Base-by-base conservation (phyloP, 2,329 filamentous ascomycete species). In the Cladosporium sp. region DNA sequence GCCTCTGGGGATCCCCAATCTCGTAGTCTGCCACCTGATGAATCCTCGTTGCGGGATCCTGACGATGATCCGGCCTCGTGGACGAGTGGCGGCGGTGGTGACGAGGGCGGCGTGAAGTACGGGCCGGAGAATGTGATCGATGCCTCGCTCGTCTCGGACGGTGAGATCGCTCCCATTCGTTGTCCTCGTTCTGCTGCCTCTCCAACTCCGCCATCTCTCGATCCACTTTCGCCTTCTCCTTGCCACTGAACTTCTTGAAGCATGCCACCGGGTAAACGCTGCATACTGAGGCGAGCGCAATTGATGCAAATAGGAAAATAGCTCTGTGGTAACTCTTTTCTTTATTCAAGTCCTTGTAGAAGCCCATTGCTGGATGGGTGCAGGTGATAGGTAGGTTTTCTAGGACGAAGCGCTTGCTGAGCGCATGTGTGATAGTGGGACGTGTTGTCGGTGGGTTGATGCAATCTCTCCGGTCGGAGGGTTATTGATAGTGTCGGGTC, bases 211-310 rank as follows among this genome's bases (percentile, higher is more conserved):
- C 53, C 19, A 59, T 53, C 22, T 57, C 54, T 30, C 45, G 33
- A 36, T 58, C 58, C 41, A 58, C 22, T 46, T 62, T 63, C 12
- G 51, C 48, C 42, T 56, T 59, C 53, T 63, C 59, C 41, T 63
- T 64, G 53, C 53, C 56, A 55, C 62, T 65, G 62, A 62, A 62
- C 45, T 62, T 62, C 58, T 66, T 61, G 61, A 67, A 68, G 51
- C 65, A 67, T 47, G 58, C 59, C 39, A 63, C 36, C 12, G 65
- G 65, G 49, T 65, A 64, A 38, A 65, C 39, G 53, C 63, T 67
- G 62, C 66, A 68, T 57, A 64, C 39, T 55, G 59, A 63, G 18
- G 64, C 65, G 20, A 60, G 52, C n/a, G 51, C 54, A 3, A 67
- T 42, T 3, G 63, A 56, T 13, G 56, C 58, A 27, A 55, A 43